Base-by-base conservation (phyloP, 352 stramenopile genomes). In the Globisporangium nagaii region DNA sequence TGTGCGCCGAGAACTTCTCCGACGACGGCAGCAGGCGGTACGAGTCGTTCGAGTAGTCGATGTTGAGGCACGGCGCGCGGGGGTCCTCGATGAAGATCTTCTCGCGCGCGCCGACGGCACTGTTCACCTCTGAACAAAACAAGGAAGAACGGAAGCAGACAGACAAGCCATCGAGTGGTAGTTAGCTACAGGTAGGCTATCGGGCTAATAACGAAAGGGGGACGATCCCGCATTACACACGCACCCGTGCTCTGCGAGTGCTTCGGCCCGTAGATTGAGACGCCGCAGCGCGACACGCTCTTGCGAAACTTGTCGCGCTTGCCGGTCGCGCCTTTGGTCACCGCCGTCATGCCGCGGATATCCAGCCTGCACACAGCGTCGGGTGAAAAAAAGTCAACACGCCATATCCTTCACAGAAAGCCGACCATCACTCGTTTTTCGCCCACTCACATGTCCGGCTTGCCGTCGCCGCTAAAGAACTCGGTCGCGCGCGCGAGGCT, bases 221-320 rank as follows among this genome's bases (percentile, higher is more conserved):
- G n/a, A n/a, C n/a, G n/a, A n/a, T n/a, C n/a, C n/a, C n/a, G 8
- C 7, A 34, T 13, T 27, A 45, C 3, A 49, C n/a, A 58, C 62
- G 34, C 47, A 72, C 63, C 65, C 0, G 49, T 59, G 50, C 62
- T 75, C 36, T 79, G 68, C 54, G 79, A 90, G 67, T 91, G 84
- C 62, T 94, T 94, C 4, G 84, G 83, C 0, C 84, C 84, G 60
- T 94, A 94, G 64, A 94, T 94, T 30, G 84, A 85, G 22, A 94
- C 84, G 56, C 84, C 84, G 41, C 81, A 90, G 54, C 83, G 84
- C 25, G 81, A 90, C 31, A 94, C 81, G 62, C 70, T 90, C 72
- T 90, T 90, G 65, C 84, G 84, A 56, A 94, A 94, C 62, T 94
- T 94, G 60, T 94, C 81, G 24, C 84, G 79, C 66, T 94, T 94